Evolutionary conservation across 1,284 basidiomycete species (phyloP), one percentile per base, ranked within the genome.

Genomic region (Ceratobasidium sp.): DNA sequence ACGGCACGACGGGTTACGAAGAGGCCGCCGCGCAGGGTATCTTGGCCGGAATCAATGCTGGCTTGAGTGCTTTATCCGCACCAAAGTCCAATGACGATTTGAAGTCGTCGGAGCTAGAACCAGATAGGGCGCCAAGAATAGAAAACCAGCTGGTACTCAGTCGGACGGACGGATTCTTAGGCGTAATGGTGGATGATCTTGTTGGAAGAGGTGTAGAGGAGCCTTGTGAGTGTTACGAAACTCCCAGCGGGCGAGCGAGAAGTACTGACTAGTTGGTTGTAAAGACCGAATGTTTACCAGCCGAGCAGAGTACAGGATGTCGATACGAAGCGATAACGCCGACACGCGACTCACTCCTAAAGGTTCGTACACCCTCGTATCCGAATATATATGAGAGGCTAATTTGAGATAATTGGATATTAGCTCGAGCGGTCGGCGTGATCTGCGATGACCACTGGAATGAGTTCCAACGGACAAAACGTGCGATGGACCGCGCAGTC

Each of bases 261-360:
- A n/a, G n/a, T n/a, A 64, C 63, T 48, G 9, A 60, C 44, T 22
- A n/a, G 36, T 29, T 53, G 67, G 73, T 78, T 57, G 41, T 59
- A n/a, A n/a, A 95, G 93, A 97, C 79, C 91, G 95, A 47, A 96
- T 97, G 94, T 97, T 97, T 81, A 97, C 95, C 0, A 93, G 93
- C 24, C 87, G 95, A 57, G 94, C 93, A 44, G 95, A 97, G 80
- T 97, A 95, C 80, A 89, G 95, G 33, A 90, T 97, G 87, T 91
- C 91, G 0, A 87, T 96, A 54, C 86, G 95, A 56, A 91, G 93
- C 65, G 95, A 97, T 82, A 97, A 97, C 77, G 95, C 95, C 1
- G 95, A 97, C 82, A 71, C 89, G 71, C 87, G 95, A 45, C 83
- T 97, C 71, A 97, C 95, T 0, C 87, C 88, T 78, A 90, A 90